phyloP scores from a whole-genome alignment of 306 rosid species.

The Dalbergia cultrata region DNA sequence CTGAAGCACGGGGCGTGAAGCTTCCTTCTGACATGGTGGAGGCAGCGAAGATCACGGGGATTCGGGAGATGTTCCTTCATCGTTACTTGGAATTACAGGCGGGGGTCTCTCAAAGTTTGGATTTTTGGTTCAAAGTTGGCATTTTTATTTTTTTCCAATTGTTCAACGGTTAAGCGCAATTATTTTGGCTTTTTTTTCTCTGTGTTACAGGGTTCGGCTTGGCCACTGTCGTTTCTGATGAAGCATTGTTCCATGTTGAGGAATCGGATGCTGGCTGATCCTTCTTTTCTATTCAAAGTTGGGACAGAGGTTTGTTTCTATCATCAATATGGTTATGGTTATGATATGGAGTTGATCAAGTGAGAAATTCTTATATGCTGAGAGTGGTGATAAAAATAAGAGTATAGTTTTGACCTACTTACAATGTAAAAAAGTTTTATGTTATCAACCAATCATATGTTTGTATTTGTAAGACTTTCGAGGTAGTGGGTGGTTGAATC shows the following conservation, averaged over 20 bases:
- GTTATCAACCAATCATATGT: no score
- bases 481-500: no score
- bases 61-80: constrained; percentile 74
- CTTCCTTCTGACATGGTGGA: constrained; percentile 83
- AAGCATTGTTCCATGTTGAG: constrained; percentile 81
- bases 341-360: constrained; percentile 3
- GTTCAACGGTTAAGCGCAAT: neutral
- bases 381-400: no score
- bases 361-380: no score
- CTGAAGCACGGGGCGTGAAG: constrained; percentile 68
- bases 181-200: neutral
- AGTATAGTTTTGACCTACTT: no score
- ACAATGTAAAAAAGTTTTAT: no score
- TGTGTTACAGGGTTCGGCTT: constrained; percentile 67
- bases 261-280: constrained; percentile 90
- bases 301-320: constrained; percentile 81
- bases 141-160: neutral
- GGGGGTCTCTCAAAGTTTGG: constrained; percentile 28
- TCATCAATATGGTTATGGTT: neutral
- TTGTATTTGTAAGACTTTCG: no score
- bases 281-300: constrained; percentile 92
- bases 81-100: constrained; percentile 85
- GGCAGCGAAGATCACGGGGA: constrained; percentile 74
- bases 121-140: constrained; percentile 29
- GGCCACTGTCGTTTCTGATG: constrained; percentile 78